Percentiles rank a stretch among this genome's conserved stretches.
Conservation (phyloP, 2,329 filamentous ascomycete genomes). For the Ophiostoma montium region DNA sequence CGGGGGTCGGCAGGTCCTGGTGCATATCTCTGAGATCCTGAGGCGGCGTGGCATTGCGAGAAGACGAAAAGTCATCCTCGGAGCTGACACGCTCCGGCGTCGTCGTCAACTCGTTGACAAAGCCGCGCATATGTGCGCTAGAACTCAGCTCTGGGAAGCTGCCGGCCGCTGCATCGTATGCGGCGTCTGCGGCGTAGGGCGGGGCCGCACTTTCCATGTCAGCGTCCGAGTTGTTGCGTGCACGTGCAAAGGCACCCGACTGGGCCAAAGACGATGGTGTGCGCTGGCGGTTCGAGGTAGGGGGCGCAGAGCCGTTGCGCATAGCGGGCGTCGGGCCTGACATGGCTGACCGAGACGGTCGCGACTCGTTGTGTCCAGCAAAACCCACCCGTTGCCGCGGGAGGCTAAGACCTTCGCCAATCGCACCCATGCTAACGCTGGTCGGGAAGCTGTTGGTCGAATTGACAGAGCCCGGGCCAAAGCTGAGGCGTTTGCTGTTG, state of each 20-base stretch:
- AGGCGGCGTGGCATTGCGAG: slow-evolving; percentile 22
- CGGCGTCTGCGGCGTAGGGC: not conserved
- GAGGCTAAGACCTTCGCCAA: slow-evolving; percentile 6
- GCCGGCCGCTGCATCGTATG: not conserved
- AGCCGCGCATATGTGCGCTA: slow-evolving; percentile 22
- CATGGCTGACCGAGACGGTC: slow-evolving; percentile 38
- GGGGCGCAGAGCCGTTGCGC: slow-evolving; percentile 38
- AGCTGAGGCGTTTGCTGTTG: slow-evolving; percentile 42
- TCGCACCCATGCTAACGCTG: slow-evolving; percentile 12
- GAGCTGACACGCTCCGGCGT: slow-evolving; percentile 42
- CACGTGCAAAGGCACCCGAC: slow-evolving; percentile 21
- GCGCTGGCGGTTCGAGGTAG: slow-evolving; percentile 25
- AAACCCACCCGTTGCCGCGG: slow-evolving; percentile 36
- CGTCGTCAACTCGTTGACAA: slow-evolving; percentile 29
- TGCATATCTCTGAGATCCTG: slow-evolving; percentile 40
- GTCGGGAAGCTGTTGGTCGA: not conserved
- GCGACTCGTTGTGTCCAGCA: slow-evolving; percentile 34
- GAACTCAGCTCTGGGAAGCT: not conserved
- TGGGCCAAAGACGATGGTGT: slow-evolving; percentile 21
- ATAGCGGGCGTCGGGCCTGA: slow-evolving; percentile 24
- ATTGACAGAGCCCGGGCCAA: slow-evolving; percentile 22
- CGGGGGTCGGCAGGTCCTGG: slow-evolving; percentile 47
- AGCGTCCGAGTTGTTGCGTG: slow-evolving; percentile 35
- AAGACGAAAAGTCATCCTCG: slow-evolving; percentile 32
- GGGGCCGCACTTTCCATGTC: slow-evolving; percentile 7